phyloP scores from a whole-genome alignment of 345 rosid genomes.

The Geranium brycei region DNA sequence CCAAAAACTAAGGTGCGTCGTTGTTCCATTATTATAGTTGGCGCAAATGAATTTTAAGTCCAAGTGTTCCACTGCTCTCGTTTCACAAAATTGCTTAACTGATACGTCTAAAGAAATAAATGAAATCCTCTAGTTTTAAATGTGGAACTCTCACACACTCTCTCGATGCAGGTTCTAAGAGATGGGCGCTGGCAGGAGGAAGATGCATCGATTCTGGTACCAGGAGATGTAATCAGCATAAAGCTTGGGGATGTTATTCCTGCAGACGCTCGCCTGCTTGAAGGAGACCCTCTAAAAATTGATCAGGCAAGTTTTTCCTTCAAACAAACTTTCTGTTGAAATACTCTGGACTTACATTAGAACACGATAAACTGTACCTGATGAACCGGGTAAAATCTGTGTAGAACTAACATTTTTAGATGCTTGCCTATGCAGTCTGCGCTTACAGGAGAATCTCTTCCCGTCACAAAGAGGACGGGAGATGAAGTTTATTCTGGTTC shows the following conservation, averaged over 20 bases:
- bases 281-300: slow-evolving; percentile 83
- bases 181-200: slow-evolving; percentile 87
- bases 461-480: slow-evolving; percentile 55
- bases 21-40: no score
- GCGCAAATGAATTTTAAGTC: no score
- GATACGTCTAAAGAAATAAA: no score
- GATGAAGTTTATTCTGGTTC: slow-evolving; percentile 89
- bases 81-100: no score
- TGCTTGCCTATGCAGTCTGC: slow-evolving; percentile 45
- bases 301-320: slow-evolving; percentile 68
- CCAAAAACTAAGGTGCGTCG: slow-evolving; percentile 61
- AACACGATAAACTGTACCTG: no score
- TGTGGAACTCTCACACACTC: no score
- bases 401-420: not conserved
- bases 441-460: slow-evolving; percentile 45
- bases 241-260: slow-evolving; percentile 49
- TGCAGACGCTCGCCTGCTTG: slow-evolving; percentile 84
- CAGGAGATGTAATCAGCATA: slow-evolving; percentile 50
- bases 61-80: no score
- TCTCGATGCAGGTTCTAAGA: slow-evolving; percentile 55
- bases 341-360: not conserved
- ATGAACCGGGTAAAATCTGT: no score
- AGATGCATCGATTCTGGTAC: slow-evolving; percentile 78
- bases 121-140: no score
- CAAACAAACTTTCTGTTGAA: not conserved